Base-by-base conservation (phyloP, 768 basidiomycete genomes). In the Daedalea quercina region DNA sequence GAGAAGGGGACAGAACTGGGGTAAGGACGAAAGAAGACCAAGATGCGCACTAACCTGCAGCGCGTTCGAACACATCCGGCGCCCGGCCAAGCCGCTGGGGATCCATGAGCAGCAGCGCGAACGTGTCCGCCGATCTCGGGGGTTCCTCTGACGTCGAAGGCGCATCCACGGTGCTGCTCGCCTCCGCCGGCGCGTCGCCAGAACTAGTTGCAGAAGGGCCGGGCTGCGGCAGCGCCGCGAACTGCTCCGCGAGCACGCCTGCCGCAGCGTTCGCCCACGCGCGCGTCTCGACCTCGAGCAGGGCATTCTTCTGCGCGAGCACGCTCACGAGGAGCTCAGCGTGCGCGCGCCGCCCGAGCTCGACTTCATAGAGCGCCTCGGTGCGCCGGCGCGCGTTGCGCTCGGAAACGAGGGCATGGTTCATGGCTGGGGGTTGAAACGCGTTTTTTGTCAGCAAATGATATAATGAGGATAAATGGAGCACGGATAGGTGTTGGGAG, bases 341-440 rank as follows among this genome's bases (percentile, higher is more conserved):
- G 34, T 53, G 58, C 37, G 66, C 56, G 28, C 71, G 70, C 42
- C 56, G 61, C 25, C 47, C 58, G 45, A 68, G 33, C 41, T 75
- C 73, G 42, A 59, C 57, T 11, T 63, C 60, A 57, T 64, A 65
- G 22, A 59, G 55, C 19, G 57, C 59, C 62, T 74, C 73, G 1
- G 67, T 67, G 41, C 62, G 64, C 47, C 45, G 59, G 28, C 72
- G 73, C 35, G 69, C 69, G 33, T 58, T 62, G 19, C 57, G 57
- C 46, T 71, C 67, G 24, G 62, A 53, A 12, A 40, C 47, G 26
- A 74, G 60, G 43, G 70, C 64, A 51, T 60, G 65, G 40, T 60
- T 68, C 73, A 74, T 74, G 47, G 56, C 66, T 67, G 54, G 0
- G 19, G 23, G 15, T 11, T 1, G 9, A 34, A 37, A 37, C 31